Base-by-base conservation (phyloP, 106 monocot species). In the Triglochin maritima region DNA sequence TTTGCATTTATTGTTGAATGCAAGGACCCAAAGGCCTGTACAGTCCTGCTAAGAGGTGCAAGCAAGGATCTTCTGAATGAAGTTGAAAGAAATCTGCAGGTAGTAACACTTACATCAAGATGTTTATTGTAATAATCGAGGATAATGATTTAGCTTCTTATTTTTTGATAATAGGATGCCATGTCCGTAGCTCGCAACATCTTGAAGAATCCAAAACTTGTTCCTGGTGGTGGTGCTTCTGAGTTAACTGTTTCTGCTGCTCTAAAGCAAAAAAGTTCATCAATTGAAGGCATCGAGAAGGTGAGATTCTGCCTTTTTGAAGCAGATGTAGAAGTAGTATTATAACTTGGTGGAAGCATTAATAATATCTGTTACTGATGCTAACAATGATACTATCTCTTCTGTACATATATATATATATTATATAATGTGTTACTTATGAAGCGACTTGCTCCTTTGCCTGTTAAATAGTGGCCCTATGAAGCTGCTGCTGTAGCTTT, bases 401-500 rank as follows among this genome's bases (percentile, higher is more conserved):
- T n/a, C n/a, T n/a, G n/a, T n/a, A n/a, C n/a, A n/a, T n/a, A n/a
- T n/a, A n/a, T n/a, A n/a, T n/a, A n/a, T n/a, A n/a, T n/a, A n/a
- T n/a, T n/a, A n/a, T n/a, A n/a, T n/a, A n/a, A n/a, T n/a, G n/a
- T n/a, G n/a, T n/a, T n/a, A n/a, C n/a, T n/a, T n/a, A n/a, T n/a
- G n/a, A n/a, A n/a, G 29, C 29, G 29, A 29, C 29, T 29, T 29
- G 29, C 29, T 3, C 15, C 11, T 64, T 7, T 58, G 15, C 5
- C 54, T 62, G 11, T 58, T 47, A 62, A n/a, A 65, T 72, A 95
- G 95, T 95, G 90, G 95, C 90, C 90, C 14, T 95, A 95, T 85
- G 95, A 95, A 81, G 95, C 95, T 76, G 95, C 95, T 67, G 95
- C 95, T 71, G 52, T 95, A n/a, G 90, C 95, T 51, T 95, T 95